These are phyloP conservation scores for Sporisorium scitamineum DNA, from an alignment of 1,284 basidiomycete species.

Conservation along the genomic window DNA sequence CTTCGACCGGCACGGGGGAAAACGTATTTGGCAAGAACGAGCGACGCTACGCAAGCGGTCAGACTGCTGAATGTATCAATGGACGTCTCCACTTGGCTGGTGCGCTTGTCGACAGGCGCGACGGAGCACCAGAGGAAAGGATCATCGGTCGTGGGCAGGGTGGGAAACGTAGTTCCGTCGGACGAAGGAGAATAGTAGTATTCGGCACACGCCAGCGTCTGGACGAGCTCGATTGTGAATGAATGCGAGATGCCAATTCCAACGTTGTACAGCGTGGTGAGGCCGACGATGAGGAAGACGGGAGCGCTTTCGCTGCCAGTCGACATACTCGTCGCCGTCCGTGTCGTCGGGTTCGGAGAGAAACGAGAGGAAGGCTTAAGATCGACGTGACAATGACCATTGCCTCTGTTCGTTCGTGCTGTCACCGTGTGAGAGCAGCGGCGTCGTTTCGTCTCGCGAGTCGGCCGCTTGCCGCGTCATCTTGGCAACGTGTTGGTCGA, in stretches of 20 bases:
- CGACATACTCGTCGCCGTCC: slow-evolving; percentile 25
- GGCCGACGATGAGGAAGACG: slow-evolving; percentile 22
- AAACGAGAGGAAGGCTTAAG: slow-evolving; percentile 44
- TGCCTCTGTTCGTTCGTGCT: slow-evolving; percentile 12
- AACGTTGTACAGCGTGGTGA: slow-evolving; percentile 15
- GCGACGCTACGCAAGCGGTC: slow-evolving; percentile 12
- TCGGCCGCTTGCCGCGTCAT: slow-evolving; percentile 16
- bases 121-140: slow-evolving; percentile 32
- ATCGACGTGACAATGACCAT: slow-evolving; percentile 33
- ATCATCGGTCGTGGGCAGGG: slow-evolving; percentile 22
- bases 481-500: neutral
- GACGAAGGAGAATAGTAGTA: slow-evolving; percentile 28
- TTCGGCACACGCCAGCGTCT: slow-evolving; percentile 42
- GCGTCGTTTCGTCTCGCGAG: slow-evolving; percentile 33
- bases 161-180: slow-evolving; percentile 13
- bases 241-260: slow-evolving; percentile 20
- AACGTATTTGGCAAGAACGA: slow-evolving; percentile 23
- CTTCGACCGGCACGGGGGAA: slow-evolving; percentile 33
- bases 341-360: slow-evolving; percentile 41
- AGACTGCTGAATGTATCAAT: slow-evolving; percentile 14
- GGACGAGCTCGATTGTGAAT: slow-evolving; percentile 26
- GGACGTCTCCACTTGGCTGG: slow-evolving; percentile 25
- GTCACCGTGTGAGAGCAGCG: slow-evolving; percentile 16
- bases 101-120: slow-evolving; percentile 31
- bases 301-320: slow-evolving; percentile 20